phyloP scores from a whole-genome alignment of 768 basidiomycete species.

The Gloeophyllum trabeum region DNA sequence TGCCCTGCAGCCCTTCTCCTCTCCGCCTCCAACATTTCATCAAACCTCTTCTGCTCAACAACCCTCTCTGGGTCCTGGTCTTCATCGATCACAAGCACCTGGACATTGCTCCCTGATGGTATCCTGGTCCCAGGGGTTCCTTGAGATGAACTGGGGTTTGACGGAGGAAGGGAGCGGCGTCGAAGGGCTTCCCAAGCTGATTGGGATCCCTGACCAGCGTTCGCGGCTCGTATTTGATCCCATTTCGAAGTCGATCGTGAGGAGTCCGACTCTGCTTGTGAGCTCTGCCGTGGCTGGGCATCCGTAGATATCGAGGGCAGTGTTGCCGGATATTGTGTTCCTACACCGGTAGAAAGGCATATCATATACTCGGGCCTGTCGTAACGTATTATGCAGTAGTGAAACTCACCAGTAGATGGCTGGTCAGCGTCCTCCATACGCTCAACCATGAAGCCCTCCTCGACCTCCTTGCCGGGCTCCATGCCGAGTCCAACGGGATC shows the following conservation, averaged over 20 bases:
- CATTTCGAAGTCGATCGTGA: constrained; percentile 28
- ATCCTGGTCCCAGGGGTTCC: constrained; percentile 11
- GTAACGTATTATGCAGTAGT: too few relatives aligned
- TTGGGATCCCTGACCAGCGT: constrained; percentile 24
- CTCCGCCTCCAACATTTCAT: constrained; percentile 48
- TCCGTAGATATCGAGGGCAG: too few relatives aligned
- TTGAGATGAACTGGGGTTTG: constrained; percentile 36
- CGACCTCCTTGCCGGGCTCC: not conserved
- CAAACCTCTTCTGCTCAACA: constrained; percentile 43
- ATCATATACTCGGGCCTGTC: too few relatives aligned
- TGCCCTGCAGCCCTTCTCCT: constrained; percentile 21
- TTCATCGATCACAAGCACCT: constrained; percentile 5
- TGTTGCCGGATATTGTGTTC: too few relatives aligned
- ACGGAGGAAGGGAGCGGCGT: constrained; percentile 29
- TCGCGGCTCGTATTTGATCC: constrained; percentile 56
- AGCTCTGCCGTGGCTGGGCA: too few relatives aligned
- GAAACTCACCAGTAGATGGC: not conserved
- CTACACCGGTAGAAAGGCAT: too few relatives aligned
- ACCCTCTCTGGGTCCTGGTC: constrained; percentile 23
- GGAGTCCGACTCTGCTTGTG: too few relatives aligned
- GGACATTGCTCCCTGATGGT: constrained; percentile 4
- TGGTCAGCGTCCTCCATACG: not conserved
- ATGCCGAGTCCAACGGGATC: not conserved
- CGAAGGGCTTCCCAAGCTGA: constrained; percentile 66
- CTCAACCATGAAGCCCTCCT: not conserved